Base-by-base conservation (phyloP, 441 rosid genomes). In the Adansonia grandidieri region DNA sequence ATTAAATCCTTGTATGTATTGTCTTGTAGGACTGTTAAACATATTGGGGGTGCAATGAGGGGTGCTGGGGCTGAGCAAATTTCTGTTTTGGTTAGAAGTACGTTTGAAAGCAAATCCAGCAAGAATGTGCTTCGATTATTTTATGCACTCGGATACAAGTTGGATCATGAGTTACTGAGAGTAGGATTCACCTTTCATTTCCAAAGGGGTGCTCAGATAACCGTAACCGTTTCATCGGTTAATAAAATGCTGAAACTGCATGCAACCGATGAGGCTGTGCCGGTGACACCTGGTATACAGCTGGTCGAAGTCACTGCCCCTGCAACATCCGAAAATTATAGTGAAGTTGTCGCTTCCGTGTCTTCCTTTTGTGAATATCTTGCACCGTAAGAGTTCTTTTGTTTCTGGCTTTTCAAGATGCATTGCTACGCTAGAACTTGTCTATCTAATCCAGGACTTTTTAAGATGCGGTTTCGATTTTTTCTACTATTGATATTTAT, bases 321-420 rank as follows among this genome's bases (percentile, higher is more conserved):
- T 45, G 97, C 99, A 66, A 84, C 95, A 15, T 83, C 98, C 5
- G 99, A 90, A 84, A 96, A 90, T 56, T 94, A 94, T 81, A 81
- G 82, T 13, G 99, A 96, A 84, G 96, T 96, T 13, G 97, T 71
- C 20, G 84, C 96, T 71, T 91, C 98, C 0, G 81, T 96, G 73
- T 87, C 96, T 14, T 96, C 98, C 5, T 94, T 96, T 71, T 96
- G 99, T n/a, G 98, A 96, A 89, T 90, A 91, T 86, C 98, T 94
- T 72, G 97, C 98, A 14, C 98, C 94, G 98, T 94, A 87, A 90
- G 97, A 73, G 42, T 10, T 17, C 50, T 24, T 15, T 37, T 37
- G 40, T 37, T 37, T 47, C 51, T 42, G 14, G 32, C 54, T 28
- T 28, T 15, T 24, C 50, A n/a, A 57, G 10, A 44, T 57, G 48